These are phyloP conservation scores for Coemansia sp. DNA, from an alignment of 192 early-diverging fungal species.

Conservation along the genomic window DNA sequence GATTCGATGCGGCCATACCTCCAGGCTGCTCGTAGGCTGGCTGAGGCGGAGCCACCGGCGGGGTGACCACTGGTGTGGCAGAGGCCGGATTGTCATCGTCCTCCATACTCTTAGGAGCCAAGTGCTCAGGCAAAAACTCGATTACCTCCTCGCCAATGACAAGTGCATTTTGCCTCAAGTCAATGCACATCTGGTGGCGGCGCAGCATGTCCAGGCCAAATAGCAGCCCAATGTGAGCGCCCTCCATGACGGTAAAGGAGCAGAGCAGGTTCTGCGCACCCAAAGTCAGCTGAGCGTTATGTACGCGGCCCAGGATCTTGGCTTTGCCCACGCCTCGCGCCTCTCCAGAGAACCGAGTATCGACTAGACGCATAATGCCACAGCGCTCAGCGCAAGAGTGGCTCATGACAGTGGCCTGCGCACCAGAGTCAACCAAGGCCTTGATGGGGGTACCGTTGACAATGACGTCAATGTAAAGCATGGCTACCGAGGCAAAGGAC, in stretches of 20 bases:
- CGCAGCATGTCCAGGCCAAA: slow-evolving; percentile 98
- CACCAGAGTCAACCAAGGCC: slow-evolving; percentile 97
- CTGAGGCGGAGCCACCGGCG: slow-evolving; percentile 17
- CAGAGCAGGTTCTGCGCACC: slow-evolving; percentile 79
- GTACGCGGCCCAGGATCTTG: slow-evolving; percentile 96
- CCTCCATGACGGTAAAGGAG: slow-evolving; percentile 94
- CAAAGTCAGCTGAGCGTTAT: slow-evolving; percentile 84
- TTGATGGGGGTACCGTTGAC: slow-evolving; percentile 90
- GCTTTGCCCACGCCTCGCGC: slow-evolving; percentile 94
- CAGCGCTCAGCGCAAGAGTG: slow-evolving; percentile 70
- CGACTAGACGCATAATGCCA: slow-evolving; percentile 88
- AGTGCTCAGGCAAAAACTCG: slow-evolving; percentile 90
- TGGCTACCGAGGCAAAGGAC: slow-evolving; percentile 86
- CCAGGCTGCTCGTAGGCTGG: not conserved
- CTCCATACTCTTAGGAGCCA: slow-evolving; percentile 69
- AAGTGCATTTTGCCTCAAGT: slow-evolving; percentile 80
- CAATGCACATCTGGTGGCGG: slow-evolving; percentile 89
- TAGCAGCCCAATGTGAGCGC: slow-evolving; percentile 84
- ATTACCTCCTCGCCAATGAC: slow-evolving; percentile 80
- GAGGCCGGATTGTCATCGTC: slow-evolving; percentile 34
- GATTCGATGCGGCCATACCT: slow-evolving; percentile 2
- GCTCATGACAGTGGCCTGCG: slow-evolving; percentile 91
- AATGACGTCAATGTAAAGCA: slow-evolving; percentile 89
- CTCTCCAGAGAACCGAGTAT: slow-evolving; percentile 85
- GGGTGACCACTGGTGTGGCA: slow-evolving; percentile 4